phyloP scores from a whole-genome alignment of 345 rosid species.

The Euphorbia tirucalli region DNA sequence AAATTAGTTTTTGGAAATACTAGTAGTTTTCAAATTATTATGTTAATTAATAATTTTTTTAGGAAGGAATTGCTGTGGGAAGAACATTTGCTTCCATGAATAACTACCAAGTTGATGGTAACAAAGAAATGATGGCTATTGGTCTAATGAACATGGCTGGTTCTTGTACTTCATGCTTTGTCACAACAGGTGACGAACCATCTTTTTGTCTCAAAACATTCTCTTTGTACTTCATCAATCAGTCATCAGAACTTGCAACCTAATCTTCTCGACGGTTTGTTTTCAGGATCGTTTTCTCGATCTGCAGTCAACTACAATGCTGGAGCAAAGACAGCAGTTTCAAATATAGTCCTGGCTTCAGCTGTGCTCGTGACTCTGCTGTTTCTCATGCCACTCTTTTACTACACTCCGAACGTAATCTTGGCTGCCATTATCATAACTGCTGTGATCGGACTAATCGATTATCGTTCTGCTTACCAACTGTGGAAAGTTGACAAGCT shows the following conservation, averaged over 20 bases:
- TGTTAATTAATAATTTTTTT: neutral
- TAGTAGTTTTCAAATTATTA: neutral
- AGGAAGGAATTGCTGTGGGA: slow-evolving; percentile 99
- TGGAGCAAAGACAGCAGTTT: slow-evolving; percentile 81
- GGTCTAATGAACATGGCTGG: slow-evolving; percentile 97
- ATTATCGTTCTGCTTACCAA: slow-evolving; percentile 58
- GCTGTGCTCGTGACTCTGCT: slow-evolving; percentile 86
- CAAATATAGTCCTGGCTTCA: slow-evolving; percentile 79
- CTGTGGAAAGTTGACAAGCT: slow-evolving; percentile 95
- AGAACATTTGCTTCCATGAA: slow-evolving; percentile 86
- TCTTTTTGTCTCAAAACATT: neutral
- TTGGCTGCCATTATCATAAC: slow-evolving; percentile 87
- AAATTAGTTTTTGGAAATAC: too few species aligned
- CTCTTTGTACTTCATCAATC: neutral
- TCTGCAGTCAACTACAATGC: slow-evolving; percentile 93
- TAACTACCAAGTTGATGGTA: slow-evolving; percentile 92
- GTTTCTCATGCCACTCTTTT: slow-evolving; percentile 90
- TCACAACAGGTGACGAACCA: slow-evolving; percentile 63
- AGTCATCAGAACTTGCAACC: slow-evolving; percentile 7
- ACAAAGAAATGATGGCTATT: slow-evolving; percentile 98
- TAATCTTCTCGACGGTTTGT: neutral
- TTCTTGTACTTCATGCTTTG: slow-evolving; percentile 87
- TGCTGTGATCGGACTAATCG: slow-evolving; percentile 88
- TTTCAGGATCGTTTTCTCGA: slow-evolving; percentile 88
- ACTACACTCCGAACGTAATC: slow-evolving; percentile 88